phyloP scores from a whole-genome alignment of 176 grass and related monocot genomes.

The Oryza rufipogon region DNA sequence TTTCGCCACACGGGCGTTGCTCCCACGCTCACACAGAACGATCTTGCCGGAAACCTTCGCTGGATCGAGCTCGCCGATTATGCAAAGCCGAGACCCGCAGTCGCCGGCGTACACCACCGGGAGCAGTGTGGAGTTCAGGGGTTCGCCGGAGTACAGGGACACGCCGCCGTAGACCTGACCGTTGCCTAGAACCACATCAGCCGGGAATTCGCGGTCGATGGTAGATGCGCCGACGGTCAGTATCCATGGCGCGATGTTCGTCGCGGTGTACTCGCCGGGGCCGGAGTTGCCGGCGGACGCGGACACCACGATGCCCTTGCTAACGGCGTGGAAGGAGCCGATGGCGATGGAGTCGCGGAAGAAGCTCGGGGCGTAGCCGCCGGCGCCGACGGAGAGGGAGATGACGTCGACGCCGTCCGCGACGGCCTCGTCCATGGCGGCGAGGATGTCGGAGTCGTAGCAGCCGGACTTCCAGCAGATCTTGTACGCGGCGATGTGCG shows the following conservation, averaged over 20 bases:
- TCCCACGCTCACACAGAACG: constrained; percentile 70
- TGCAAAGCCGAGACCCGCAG: constrained; percentile 62
- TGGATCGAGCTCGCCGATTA: constrained; percentile 41
- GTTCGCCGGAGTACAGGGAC: constrained; percentile 67
- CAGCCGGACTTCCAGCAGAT: constrained; percentile 82
- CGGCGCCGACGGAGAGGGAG: constrained; percentile 73
- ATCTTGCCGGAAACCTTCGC: constrained; percentile 73
- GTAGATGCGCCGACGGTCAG: constrained; percentile 81
- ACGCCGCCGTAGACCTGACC: constrained; percentile 54
- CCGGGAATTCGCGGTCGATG: constrained; percentile 74
- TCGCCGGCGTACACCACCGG: constrained; percentile 65
- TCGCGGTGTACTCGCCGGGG: constrained; percentile 58
- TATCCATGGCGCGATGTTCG: constrained; percentile 87
- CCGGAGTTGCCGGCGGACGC: constrained; percentile 81
- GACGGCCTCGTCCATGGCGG: constrained; percentile 73
- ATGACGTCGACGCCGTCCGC: constrained; percentile 79
- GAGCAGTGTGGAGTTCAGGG: constrained; percentile 43
- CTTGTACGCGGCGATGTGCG: constrained; percentile 84
- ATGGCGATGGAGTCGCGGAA: constrained; percentile 70
- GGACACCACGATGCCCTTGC: constrained; percentile 74
- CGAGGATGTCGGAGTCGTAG: constrained; percentile 86
- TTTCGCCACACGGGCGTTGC: constrained; percentile 71
- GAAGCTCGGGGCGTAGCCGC: constrained; percentile 53
- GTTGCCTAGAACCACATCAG: constrained; percentile 67
- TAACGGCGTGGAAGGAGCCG: constrained; percentile 65